phyloP scores from a whole-genome alignment of 306 rosid species.

The Fragaria ananassa region DNA sequence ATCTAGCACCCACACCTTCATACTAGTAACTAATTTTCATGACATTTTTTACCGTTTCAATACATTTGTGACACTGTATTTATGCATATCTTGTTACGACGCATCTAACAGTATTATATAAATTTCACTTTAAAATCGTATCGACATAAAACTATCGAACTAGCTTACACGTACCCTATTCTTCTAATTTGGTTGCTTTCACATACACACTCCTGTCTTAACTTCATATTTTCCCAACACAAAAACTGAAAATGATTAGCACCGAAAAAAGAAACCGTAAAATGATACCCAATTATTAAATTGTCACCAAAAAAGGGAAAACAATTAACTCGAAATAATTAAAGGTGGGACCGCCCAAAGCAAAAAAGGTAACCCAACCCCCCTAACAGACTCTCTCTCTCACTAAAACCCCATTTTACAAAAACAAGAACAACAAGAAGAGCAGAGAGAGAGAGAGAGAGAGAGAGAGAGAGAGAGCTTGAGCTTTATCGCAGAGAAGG shows the following conservation, averaged over 20 bases:
- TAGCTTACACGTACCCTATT: not conserved
- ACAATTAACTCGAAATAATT: not conserved
- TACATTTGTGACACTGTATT: too few relatives aligned
- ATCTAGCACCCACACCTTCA: not conserved
- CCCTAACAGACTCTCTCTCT: not conserved
- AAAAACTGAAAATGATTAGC: not conserved
- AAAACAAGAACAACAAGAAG: constrained; percentile 33
- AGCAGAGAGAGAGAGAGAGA: not conserved
- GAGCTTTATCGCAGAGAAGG: constrained; percentile 10
- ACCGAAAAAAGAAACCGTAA: not conserved
- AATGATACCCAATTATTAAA: not conserved
- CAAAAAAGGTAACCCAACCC: not conserved
- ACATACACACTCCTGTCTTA: not conserved
- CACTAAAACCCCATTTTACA: constrained; percentile 1
- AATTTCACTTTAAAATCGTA: too few relatives aligned
- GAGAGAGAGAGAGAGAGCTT: constrained; percentile 9
- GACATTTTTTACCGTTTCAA: not conserved
- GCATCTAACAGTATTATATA: too few relatives aligned
- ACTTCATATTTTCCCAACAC: not conserved
- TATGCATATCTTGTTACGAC: too few relatives aligned
- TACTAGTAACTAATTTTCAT: not conserved
- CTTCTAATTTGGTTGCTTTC: not conserved
- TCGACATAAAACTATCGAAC: too few relatives aligned
- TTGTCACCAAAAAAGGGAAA: not conserved
- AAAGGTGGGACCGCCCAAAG: constrained; percentile 14